Conservation (phyloP, 1,139 yeast genomes). For the Hyphopichia pseudoburtonii region DNA sequence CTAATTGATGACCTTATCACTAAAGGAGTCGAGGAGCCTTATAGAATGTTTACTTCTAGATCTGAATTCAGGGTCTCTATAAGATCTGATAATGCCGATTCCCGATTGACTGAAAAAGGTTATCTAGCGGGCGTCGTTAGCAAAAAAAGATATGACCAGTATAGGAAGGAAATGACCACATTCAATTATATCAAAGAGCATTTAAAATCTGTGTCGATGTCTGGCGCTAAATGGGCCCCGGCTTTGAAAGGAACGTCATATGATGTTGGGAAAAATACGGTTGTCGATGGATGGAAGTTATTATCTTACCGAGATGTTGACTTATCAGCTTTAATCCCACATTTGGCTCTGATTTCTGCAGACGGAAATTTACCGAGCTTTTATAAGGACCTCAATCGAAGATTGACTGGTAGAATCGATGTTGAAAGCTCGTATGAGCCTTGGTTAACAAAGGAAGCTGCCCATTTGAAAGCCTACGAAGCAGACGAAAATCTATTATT, state of each 20-base stretch:
- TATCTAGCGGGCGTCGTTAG: conserved; percentile 65
- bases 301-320: conserved; percentile 40
- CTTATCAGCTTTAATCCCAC: conserved; percentile 31
- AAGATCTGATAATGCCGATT: conserved; percentile 92
- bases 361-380: conserved; percentile 20
- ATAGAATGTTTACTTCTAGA: conserved; percentile 95
- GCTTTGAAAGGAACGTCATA: conserved; percentile 47
- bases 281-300: conserved; percentile 47
- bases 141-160: conserved; percentile 56
- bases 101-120: conserved; percentile 74
- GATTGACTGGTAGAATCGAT: conserved; percentile 62
- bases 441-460: conserved; percentile 70
- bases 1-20: conserved; percentile 91
- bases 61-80: conserved; percentile 90
- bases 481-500: conserved; percentile 76
- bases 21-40: conserved; percentile 96
- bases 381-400: conserved; percentile 39
- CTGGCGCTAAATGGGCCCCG: conserved; percentile 68
- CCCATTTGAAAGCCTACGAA: conserved; percentile 71
- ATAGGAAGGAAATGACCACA: conserved; percentile 41
- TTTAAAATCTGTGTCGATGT: conserved; percentile 44
- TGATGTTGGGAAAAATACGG: conserved; percentile 30
- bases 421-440: conserved; percentile 85
- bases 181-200: conserved; percentile 46
- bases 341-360: conserved; percentile 20